Percentiles rank a stretch among this genome's conserved stretches.
Conservation (phyloP, 2,329 filamentous ascomycete species). For the Aurifilum marmelostoma region DNA sequence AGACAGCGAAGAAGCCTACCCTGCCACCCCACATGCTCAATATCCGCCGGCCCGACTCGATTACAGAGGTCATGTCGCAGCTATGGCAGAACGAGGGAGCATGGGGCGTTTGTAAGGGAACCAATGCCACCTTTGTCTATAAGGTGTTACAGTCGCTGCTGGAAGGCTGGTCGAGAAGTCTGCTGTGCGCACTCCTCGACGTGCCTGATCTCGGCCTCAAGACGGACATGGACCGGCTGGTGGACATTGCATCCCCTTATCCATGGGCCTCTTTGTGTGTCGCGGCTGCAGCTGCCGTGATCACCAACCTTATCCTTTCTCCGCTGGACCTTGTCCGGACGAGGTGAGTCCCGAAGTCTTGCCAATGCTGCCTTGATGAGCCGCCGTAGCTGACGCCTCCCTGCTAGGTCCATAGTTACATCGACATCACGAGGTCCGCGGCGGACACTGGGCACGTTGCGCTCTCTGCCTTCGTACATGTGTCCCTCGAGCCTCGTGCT, state of each 20-base stretch:
- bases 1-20: conserved; percentile 41
- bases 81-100: conserved; percentile 88
- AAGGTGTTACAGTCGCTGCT: conserved; percentile 82
- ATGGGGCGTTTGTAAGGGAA: conserved; percentile 92
- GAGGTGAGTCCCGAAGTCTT: conserved; percentile 47
- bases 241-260: conserved; percentile 74
- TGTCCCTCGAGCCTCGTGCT: conserved; percentile 72
- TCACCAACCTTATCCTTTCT: conserved; percentile 79
- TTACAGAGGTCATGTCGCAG: conserved; percentile 84
- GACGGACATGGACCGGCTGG: conserved; percentile 76
- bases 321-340: conserved; percentile 91
- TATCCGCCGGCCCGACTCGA: conserved; percentile 75
- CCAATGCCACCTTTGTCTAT: conserved; percentile 92
- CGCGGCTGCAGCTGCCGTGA: conserved; percentile 63
- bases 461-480: conserved; percentile 75
- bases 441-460: conserved; percentile 77
- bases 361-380: no score
- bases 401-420: conserved; percentile 74
- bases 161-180: conserved; percentile 88
- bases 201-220: conserved; percentile 81
- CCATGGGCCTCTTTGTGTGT: conserved; percentile 82
- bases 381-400: conserved; percentile 35
- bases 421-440: conserved; percentile 74
- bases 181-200: conserved; percentile 88
- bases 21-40: conserved; percentile 64